Conservation (phyloP, 2,329 filamentous ascomycete genomes). For the Stemphylium vesicarium region DNA sequence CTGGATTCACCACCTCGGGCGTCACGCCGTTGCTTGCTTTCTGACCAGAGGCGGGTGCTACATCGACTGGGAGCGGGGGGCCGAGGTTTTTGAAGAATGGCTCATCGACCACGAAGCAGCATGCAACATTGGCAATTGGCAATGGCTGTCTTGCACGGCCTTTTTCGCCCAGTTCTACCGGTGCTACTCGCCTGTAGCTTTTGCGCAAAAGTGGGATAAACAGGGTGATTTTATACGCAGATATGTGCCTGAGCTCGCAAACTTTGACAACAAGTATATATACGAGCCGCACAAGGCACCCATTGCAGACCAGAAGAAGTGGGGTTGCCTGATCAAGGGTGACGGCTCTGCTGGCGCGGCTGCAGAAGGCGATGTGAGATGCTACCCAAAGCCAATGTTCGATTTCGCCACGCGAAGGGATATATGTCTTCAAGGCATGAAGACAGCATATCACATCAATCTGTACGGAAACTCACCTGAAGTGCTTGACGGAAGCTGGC, state of each 20-base stretch:
- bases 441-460: conserved; percentile 70
- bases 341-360: conserved; percentile 26
- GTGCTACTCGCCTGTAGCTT: conserved; percentile 73
- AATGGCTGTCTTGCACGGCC: conserved; percentile 77
- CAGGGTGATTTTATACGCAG: conserved; percentile 67
- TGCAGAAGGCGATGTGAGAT: conserved; percentile 52
- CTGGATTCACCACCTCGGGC: conserved; percentile 80
- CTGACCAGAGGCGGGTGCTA: conserved; percentile 81
- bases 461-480: conserved; percentile 68
- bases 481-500: conserved; percentile 68
- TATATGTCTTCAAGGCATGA: conserved; percentile 71
- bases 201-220: conserved; percentile 78
- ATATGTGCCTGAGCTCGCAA: conserved; percentile 71
- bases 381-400: conserved; percentile 79
- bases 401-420: conserved; percentile 70
- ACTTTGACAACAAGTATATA: conserved; percentile 71
- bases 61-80: conserved; percentile 78
- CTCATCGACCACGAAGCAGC: conserved; percentile 77
- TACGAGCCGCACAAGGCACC: conserved; percentile 82
- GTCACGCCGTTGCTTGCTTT: conserved; percentile 81
- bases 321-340: conserved; percentile 67
- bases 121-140: conserved; percentile 79
- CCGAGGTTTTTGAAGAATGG: conserved; percentile 78
- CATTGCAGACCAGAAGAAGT: conserved; percentile 70
- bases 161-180: conserved; percentile 77